A percentile compares a stretch with the other conserved stretches of the same genome.
Conservation (phyloP, 2,329 filamentous ascomycete genomes). For the Aaosphaeria arxii region DNA sequence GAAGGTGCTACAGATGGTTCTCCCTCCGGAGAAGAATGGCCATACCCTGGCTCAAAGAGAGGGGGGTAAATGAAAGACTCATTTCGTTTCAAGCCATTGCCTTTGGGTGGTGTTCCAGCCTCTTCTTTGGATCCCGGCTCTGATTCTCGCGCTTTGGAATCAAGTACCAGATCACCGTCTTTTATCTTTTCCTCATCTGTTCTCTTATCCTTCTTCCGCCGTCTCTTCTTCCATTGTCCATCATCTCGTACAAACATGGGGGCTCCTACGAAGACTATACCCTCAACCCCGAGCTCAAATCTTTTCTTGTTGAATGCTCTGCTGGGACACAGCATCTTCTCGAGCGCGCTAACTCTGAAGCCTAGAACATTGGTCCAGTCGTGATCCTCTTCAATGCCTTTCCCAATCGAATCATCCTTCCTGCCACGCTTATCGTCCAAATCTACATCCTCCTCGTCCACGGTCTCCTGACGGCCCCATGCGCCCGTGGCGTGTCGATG, state of each 20-base stretch:
- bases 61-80: slow-evolving; percentile 31
- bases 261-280: slow-evolving; percentile 39
- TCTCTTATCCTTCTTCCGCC: slow-evolving; percentile 27
- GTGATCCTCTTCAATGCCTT: slow-evolving; percentile 24
- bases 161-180: slow-evolving; percentile 8
- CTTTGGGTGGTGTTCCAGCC: not conserved
- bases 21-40: slow-evolving; percentile 33
- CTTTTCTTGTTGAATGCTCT: slow-evolving; percentile 38
- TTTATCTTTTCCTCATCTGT: slow-evolving; percentile 17
- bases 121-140: slow-evolving; percentile 11
- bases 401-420: slow-evolving; percentile 8
- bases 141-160: slow-evolving; percentile 10
- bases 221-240: slow-evolving; percentile 39
- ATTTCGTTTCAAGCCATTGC: slow-evolving; percentile 8
- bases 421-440: slow-evolving; percentile 9
- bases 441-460: slow-evolving; percentile 34
- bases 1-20: slow-evolving; percentile 28
- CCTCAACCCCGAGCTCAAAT: slow-evolving; percentile 41
- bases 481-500: slow-evolving; percentile 17
- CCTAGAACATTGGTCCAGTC: slow-evolving; percentile 40
- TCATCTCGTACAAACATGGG: slow-evolving; percentile 42
- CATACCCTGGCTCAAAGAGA: slow-evolving; percentile 40
- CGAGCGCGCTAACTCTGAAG: slow-evolving; percentile 38
- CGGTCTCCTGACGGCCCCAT: slow-evolving; percentile 34
- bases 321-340: slow-evolving; percentile 38